Conservation (phyloP, 768 basidiomycete species). For the Daedalea quercina region DNA sequence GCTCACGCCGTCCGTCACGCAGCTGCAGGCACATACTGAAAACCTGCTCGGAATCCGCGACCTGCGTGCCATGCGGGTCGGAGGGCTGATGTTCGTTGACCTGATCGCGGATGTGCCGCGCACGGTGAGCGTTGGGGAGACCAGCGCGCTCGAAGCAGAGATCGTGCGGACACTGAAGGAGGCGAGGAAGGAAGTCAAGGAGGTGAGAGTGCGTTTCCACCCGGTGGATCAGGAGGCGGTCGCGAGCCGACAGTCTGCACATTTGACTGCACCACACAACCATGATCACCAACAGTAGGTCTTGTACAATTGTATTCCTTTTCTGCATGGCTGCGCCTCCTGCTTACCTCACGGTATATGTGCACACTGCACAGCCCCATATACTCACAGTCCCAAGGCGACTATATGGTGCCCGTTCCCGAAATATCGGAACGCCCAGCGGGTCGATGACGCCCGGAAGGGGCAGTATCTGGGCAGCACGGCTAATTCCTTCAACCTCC, state of each 20-base stretch:
- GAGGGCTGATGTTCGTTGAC: slow-evolving; percentile 81
- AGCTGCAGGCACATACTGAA: slow-evolving; percentile 8
- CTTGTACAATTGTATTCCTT: background rate
- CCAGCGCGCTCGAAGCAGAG: slow-evolving; percentile 51
- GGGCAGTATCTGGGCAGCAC: too few relatives aligned
- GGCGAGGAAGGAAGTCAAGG: slow-evolving; percentile 59
- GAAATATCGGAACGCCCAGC: too few relatives aligned
- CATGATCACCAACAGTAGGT: background rate
- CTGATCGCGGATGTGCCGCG: slow-evolving; percentile 66
- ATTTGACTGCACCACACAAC: background rate
- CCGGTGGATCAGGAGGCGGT: slow-evolving; percentile 26
- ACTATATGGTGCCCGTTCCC: too few relatives aligned
- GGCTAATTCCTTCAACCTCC: too few relatives aligned
- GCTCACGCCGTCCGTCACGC: slow-evolving; percentile 1
- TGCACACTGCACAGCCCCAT: too few relatives aligned
- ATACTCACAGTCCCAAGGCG: too few relatives aligned
- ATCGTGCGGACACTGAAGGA: slow-evolving; percentile 51
- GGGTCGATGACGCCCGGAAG: too few relatives aligned
- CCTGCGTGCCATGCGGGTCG: slow-evolving; percentile 69
- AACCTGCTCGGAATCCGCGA: slow-evolving; percentile 40
- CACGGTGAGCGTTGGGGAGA: slow-evolving; percentile 48
- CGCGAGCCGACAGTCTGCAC: background rate
- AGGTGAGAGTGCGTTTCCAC: slow-evolving; percentile 62
- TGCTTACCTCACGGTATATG: too few relatives aligned
- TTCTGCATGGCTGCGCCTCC: too few relatives aligned